Percentiles rank a stretch among this genome's conserved stretches.
Conservation (phyloP, 306 rosid species). For the Quercus alba region DNA sequence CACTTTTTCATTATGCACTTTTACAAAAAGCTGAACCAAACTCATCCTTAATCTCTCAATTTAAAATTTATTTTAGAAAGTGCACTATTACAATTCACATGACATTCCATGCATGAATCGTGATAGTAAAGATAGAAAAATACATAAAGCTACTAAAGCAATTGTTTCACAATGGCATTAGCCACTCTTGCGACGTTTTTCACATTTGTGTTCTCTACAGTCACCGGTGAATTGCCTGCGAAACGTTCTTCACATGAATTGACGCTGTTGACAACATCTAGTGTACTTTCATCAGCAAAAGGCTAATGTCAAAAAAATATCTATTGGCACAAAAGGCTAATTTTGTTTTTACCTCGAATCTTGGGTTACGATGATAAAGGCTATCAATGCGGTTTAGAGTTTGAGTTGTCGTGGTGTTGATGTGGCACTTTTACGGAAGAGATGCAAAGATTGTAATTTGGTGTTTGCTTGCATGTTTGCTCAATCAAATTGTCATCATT, state of each 20-base stretch:
- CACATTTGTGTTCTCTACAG: slow-evolving; percentile 16
- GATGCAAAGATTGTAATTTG: slow-evolving; percentile 24
- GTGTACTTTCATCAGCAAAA: slow-evolving; percentile 32
- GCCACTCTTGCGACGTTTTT: slow-evolving; percentile 24
- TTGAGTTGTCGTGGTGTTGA: slow-evolving; percentile 23
- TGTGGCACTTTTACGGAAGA: slow-evolving; percentile 15
- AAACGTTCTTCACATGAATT: slow-evolving; percentile 29
- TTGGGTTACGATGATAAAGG: neutral
- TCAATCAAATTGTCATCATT: slow-evolving; percentile 16
- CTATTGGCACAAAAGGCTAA: slow-evolving; percentile 18
- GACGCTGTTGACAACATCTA: slow-evolving; percentile 30
- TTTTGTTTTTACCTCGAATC: neutral
- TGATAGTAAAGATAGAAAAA: neutral
- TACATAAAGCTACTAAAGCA: slow-evolving; percentile 10
- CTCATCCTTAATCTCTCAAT: no score
- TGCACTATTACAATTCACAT: no score
- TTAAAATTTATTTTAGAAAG: no score
- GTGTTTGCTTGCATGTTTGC: slow-evolving; percentile 49
- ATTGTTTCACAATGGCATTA: slow-evolving; percentile 19
- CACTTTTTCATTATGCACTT: no score
- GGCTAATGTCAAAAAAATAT: neutral
- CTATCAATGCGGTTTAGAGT: neutral
- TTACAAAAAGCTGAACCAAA: no score
- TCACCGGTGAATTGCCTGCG: slow-evolving; percentile 33
- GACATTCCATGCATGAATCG: no score